These are phyloP conservation scores for Graphilbum ipis-grandicollis DNA, from an alignment of 2,329 filamentous ascomycete genomes.

Conservation along the genomic window DNA sequence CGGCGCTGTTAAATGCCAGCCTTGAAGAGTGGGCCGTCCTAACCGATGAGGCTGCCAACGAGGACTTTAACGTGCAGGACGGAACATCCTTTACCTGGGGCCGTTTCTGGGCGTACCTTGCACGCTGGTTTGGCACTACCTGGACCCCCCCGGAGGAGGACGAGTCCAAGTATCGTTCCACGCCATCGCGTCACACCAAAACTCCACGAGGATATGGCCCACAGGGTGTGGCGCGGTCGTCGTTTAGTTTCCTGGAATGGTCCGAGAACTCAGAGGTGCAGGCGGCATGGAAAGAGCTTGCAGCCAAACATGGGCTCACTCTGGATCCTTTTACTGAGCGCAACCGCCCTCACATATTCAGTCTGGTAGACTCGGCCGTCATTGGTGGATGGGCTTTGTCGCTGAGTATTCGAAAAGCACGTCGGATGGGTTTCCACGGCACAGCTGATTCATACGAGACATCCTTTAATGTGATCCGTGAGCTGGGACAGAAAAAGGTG, in stretches of 20 bases:
- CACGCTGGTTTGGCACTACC: conserved; percentile 23
- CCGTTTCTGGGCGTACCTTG: conserved; percentile 27
- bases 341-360: conserved; percentile 25
- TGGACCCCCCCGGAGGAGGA: conserved; percentile 14
- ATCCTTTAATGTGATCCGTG: conserved; percentile 6
- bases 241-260: conserved; percentile 26
- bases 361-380: conserved; percentile 17
- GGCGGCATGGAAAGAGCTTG: conserved; percentile 26
- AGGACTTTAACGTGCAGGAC: conserved; percentile 32
- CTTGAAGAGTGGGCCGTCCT: conserved; percentile 31
- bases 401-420: conserved; percentile 14
- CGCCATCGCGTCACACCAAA: not conserved
- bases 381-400: conserved; percentile 9
- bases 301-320: conserved; percentile 20
- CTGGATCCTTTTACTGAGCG: conserved; percentile 23
- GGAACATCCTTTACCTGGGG: conserved; percentile 26
- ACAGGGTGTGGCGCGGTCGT: conserved; percentile 16
- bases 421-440: conserved; percentile 16
- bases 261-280: conserved; percentile 23
- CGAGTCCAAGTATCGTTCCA: conserved; percentile 4
- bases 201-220: conserved; percentile 22
- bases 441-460: conserved; percentile 15
- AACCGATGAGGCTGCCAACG: conserved; percentile 19
- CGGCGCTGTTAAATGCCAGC: conserved; percentile 28
- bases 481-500: conserved; percentile 8